Percentiles rank a stretch among this genome's conserved stretches.
Evolutionary conservation across 2,329 filamentous ascomycete genomes (phyloP).

Genomic region (Pseudogymnoascus sp.): DNA sequence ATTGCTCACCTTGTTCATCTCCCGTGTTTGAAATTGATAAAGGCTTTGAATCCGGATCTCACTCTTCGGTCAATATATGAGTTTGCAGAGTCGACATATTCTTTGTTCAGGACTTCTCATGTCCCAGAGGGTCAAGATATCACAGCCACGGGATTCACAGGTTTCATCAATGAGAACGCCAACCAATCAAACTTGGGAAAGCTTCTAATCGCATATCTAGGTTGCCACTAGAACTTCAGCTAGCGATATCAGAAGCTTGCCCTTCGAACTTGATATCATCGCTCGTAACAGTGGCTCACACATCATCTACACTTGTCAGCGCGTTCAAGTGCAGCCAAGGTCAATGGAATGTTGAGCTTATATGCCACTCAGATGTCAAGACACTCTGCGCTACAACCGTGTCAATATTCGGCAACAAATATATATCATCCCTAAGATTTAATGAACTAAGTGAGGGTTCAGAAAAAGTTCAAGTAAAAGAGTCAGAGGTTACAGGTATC

Average conservation of each 20-base stretch:
- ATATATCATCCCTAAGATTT: conserved; percentile 4
- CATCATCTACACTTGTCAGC: background rate
- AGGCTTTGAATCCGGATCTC: background rate
- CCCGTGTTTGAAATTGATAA: conserved; percentile 4
- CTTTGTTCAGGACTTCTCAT: background rate
- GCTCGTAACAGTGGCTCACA: background rate
- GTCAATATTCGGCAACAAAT: conserved; percentile 4
- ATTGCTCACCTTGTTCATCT: conserved; percentile 6
- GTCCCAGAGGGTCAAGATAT: background rate
- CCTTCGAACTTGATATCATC: background rate
- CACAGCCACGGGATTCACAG: background rate
- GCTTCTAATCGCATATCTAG: background rate
- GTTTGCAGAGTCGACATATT: conserved; percentile 6
- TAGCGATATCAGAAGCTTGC: background rate
- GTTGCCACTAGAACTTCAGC: conserved; percentile 2
- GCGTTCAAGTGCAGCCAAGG: background rate
- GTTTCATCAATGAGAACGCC: background rate
- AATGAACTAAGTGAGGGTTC: background rate
- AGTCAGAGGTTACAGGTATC: background rate
- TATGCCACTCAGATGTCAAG: background rate
- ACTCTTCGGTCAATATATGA: conserved; percentile 1
- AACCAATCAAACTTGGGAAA: background rate
- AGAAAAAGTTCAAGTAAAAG: background rate
- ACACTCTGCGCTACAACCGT: background rate
- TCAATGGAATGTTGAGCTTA: background rate